Conservation (phyloP, 2,329 filamentous ascomycete genomes). For the Colletotrichum sp. region DNA sequence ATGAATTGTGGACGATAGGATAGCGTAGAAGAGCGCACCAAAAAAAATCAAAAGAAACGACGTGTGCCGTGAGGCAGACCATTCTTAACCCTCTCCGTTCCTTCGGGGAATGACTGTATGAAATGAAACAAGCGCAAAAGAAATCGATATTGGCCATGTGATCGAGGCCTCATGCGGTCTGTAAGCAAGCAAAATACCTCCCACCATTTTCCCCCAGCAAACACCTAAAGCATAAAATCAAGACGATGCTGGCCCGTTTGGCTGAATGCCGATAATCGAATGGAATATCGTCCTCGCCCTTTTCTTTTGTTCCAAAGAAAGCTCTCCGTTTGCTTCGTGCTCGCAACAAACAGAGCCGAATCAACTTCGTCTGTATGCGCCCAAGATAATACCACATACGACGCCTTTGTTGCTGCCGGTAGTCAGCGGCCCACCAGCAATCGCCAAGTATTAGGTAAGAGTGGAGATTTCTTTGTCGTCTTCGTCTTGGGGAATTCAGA, state of each 20-base stretch:
- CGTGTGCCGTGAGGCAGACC: conserved; percentile 40
- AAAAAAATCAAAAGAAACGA: conserved; percentile 25
- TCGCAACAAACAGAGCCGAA: neutral
- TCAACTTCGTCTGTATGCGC: neutral
- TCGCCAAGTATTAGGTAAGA: neutral
- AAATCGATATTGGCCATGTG: neutral
- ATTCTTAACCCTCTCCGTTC: conserved; percentile 32
- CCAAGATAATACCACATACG: neutral
- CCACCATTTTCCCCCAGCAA: neutral
- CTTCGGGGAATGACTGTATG: conserved; percentile 18
- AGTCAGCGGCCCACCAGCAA: neutral
- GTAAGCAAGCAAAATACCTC: conserved; percentile 15
- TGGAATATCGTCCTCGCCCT: neutral
- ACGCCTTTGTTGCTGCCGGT: neutral
- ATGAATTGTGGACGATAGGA: neutral
- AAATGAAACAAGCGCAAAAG: conserved; percentile 6
- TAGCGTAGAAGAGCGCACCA: neutral
- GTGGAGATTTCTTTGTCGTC: neutral
- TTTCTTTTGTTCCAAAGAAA: neutral
- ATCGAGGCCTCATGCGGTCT: neutral
- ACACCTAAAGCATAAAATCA: neutral
- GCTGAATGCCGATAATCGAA: neutral
- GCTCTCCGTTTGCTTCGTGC: neutral
- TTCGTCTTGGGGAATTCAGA: neutral
- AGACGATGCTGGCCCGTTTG: neutral